Evolutionary conservation across 257 asterid species (phyloP).

Genomic region (Craterostigma plantagineum): DNA sequence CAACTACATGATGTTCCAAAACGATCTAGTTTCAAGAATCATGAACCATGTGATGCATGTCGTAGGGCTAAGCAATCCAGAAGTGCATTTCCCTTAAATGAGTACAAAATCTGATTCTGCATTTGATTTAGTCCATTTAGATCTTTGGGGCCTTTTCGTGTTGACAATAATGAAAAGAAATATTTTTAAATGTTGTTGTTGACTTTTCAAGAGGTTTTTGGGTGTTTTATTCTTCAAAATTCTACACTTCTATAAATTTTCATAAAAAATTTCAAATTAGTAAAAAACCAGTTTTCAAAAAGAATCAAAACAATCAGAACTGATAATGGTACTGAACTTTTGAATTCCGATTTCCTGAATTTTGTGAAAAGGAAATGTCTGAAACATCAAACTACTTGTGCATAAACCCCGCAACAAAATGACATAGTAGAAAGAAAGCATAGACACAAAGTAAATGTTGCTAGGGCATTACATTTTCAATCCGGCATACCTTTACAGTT

Average conservation of each 20-base stretch:
- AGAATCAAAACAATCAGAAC: too few species aligned
- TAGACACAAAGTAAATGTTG: too few species aligned
- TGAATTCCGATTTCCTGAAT: background rate
- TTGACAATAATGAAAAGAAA: background rate
- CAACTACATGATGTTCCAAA: background rate
- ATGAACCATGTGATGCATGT: background rate
- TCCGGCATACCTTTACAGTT: background rate
- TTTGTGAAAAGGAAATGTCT: background rate
- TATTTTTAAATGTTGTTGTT: background rate
- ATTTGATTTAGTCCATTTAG: background rate
- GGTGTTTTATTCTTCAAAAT: background rate
- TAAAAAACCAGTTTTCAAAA: background rate
- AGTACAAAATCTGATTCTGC: background rate
- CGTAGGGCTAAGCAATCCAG: background rate
- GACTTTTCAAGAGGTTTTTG: background rate
- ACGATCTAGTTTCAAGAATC: background rate
- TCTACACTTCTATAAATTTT: background rate
- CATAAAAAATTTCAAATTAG: background rate
- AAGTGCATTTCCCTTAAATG: background rate
- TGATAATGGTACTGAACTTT: background rate
- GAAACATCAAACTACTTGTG: background rate
- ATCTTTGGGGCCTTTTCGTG: background rate
- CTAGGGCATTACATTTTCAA: too few species aligned
- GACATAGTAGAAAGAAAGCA: too few species aligned
- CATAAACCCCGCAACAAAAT: background rate